Evolutionary conservation across 176 grass and related monocot species (phyloP).

Genomic region (Bonia amplexicaulis): DNA sequence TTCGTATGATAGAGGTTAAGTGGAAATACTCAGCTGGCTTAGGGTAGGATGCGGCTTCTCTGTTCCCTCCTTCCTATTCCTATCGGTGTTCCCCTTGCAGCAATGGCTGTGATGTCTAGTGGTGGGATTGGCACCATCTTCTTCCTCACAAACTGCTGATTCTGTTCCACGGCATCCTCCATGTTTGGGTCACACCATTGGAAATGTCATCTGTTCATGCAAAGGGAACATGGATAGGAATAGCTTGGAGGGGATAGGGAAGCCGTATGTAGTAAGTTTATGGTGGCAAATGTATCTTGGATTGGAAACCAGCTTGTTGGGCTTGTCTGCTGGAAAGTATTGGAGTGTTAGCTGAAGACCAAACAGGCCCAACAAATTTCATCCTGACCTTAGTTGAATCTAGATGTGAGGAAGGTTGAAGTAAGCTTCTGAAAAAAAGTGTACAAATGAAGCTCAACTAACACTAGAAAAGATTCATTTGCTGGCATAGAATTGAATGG

Average conservation of each 20-base stretch:
- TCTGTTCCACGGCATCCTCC: not conserved
- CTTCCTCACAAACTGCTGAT: not conserved
- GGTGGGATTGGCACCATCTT: not conserved
- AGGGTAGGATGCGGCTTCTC: not conserved
- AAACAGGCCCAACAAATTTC: not conserved
- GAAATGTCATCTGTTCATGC: not conserved
- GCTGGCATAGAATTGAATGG: not conserved
- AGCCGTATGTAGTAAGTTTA: not conserved
- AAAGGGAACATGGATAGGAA: not conserved
- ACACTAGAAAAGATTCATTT: not conserved
- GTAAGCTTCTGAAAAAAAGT: not conserved
- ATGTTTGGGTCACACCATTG: not conserved
- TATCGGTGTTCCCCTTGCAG: not conserved
- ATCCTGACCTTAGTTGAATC: not conserved
- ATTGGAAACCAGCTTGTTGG: not conserved
- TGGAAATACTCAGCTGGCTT: not conserved
- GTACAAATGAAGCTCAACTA: not conserved
- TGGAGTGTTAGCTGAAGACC: not conserved
- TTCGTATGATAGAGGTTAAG: not conserved
- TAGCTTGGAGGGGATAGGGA: not conserved
- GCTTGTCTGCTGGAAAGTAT: not conserved
- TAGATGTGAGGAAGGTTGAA: not conserved
- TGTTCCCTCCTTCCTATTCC: not conserved
- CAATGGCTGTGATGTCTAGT: not conserved
- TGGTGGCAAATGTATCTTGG: not conserved